Evolutionary conservation across 2,329 filamentous ascomycete species (phyloP).

Genomic region (Arthrobotrys megalospora): DNA sequence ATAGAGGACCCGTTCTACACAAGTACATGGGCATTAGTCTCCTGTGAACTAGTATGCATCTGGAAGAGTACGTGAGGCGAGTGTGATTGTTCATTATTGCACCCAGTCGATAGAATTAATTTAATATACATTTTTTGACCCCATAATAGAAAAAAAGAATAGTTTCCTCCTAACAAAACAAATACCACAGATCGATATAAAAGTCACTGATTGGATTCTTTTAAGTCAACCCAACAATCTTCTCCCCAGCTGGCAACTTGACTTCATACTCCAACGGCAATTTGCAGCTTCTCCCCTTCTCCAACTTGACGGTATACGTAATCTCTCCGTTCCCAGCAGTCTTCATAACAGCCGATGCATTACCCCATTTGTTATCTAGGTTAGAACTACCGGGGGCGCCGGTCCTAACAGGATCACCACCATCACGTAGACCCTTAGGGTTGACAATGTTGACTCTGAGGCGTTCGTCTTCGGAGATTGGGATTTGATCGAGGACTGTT

Average conservation of each 20-base stretch:
- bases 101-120: not conserved
- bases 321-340: conserved; percentile 74
- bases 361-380: conserved; percentile 71
- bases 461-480: conserved; percentile 75
- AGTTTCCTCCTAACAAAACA: no score
- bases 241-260: conserved; percentile 72
- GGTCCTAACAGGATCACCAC: conserved; percentile 67
- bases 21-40: no score
- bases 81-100: not conserved
- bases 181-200: no score
- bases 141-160: not conserved
- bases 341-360: conserved; percentile 72
- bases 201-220: not conserved
- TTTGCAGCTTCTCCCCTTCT: conserved; percentile 73
- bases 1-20: no score
- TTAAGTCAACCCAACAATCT: conserved; percentile 64
- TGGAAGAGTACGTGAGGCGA: no score
- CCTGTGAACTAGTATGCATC: no score
- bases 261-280: conserved; percentile 76
- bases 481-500: conserved; percentile 75
- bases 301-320: conserved; percentile 69
- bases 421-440: conserved; percentile 70
- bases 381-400: conserved; percentile 64
- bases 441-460: conserved; percentile 71
- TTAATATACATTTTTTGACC: conserved; percentile 14